phyloP scores from a whole-genome alignment of 2,329 filamentous ascomycete genomes.

The Alternaria dauci region DNA sequence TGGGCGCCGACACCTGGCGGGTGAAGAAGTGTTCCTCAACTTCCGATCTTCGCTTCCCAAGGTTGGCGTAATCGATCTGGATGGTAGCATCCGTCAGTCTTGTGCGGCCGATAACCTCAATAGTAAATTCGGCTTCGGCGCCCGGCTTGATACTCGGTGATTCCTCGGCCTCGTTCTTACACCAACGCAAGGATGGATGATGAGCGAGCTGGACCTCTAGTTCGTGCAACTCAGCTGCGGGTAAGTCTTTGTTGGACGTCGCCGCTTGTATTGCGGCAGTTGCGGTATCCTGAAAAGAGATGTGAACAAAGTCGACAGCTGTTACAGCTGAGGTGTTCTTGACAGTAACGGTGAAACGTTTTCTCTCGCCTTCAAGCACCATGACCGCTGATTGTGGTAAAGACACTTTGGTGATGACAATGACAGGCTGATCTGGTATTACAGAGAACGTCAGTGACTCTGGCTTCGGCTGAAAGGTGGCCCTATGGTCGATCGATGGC shows the following conservation, averaged over 20 bases:
- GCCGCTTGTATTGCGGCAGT: constrained; percentile 78
- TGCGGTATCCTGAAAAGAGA: constrained; percentile 90
- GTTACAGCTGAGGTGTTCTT: constrained; percentile 76
- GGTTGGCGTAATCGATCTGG: constrained; percentile 84
- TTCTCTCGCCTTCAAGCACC: constrained; percentile 89
- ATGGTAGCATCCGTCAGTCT: constrained; percentile 81
- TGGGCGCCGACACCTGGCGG: constrained; percentile 78
- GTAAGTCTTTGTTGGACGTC: constrained; percentile 77
- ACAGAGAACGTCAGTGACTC: constrained; percentile 71
- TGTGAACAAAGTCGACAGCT: constrained; percentile 81
- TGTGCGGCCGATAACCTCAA: constrained; percentile 86
- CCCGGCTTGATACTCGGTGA: constrained; percentile 70
- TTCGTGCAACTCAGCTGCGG: constrained; percentile 82
- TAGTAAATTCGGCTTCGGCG: constrained; percentile 74
- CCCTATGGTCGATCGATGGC: constrained; percentile 32
- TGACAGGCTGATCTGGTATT: constrained; percentile 78
- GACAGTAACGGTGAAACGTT: constrained; percentile 78
- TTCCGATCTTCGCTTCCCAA: constrained; percentile 75
- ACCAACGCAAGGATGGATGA: constrained; percentile 67
- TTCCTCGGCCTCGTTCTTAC: constrained; percentile 57
- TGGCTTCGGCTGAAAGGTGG: constrained; percentile 41
- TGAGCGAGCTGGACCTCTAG: constrained; percentile 80
- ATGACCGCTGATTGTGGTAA: constrained; percentile 86
- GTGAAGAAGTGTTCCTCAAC: constrained; percentile 81
- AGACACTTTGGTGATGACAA: constrained; percentile 78